phyloP scores from a whole-genome alignment of 768 basidiomycete genomes.

The Neoboletus magnificus region DNA sequence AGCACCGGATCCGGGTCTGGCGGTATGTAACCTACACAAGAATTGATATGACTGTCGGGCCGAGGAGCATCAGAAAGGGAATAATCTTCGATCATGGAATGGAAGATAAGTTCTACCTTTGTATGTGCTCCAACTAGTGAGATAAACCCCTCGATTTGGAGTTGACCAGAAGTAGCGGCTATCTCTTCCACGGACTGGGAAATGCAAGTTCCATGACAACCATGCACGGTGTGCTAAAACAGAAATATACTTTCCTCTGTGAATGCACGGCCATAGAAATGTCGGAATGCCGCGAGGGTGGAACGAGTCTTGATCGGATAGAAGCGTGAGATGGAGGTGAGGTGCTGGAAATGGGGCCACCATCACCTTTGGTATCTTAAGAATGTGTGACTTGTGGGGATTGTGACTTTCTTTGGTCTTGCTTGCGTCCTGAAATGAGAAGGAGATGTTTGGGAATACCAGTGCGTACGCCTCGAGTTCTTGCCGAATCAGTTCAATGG shows the following conservation, averaged over 20 bases:
- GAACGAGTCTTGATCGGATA: slow-evolving; percentile 54
- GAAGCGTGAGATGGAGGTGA: slow-evolving; percentile 15
- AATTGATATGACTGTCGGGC: slow-evolving; percentile 72
- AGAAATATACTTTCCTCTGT: slow-evolving; percentile 51
- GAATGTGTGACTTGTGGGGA: slow-evolving; percentile 41
- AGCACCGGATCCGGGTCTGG: neutral
- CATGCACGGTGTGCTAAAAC: neutral
- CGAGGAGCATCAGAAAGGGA: slow-evolving; percentile 23
- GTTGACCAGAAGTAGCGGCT: slow-evolving; percentile 41
- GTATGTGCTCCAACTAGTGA: slow-evolving; percentile 72
- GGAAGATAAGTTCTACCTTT: slow-evolving; percentile 50
- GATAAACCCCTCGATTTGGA: slow-evolving; percentile 78
- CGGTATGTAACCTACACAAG: slow-evolving; percentile 56
- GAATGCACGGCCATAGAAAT: slow-evolving; percentile 70
- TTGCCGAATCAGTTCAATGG: slow-evolving; percentile 63
- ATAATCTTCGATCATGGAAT: slow-evolving; percentile 11
- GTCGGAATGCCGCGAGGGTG: slow-evolving; percentile 62
- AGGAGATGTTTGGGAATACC: slow-evolving; percentile 66
- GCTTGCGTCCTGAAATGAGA: slow-evolving; percentile 59
- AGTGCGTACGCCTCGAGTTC: slow-evolving; percentile 74
- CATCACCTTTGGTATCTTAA: slow-evolving; percentile 67
- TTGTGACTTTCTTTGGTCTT: slow-evolving; percentile 33
- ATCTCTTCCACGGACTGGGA: slow-evolving; percentile 69
- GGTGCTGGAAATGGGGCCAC: slow-evolving; percentile 9
- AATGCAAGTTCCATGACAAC: slow-evolving; percentile 16